Conservation (phyloP, 768 basidiomycete genomes). For the Butyriboletus loyo region DNA sequence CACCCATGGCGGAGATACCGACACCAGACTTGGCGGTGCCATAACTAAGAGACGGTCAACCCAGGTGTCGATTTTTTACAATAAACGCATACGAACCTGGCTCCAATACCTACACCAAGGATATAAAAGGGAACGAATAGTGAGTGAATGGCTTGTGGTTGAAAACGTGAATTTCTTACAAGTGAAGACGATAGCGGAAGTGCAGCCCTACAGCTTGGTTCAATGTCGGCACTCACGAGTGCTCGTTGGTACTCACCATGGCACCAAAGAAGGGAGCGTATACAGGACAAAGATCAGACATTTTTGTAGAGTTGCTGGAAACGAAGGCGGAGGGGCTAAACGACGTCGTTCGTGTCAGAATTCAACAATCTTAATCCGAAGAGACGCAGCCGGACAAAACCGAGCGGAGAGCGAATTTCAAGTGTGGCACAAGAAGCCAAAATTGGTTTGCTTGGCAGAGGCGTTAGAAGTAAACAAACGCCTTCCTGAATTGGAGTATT, state of each 20-base stretch:
- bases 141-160: not conserved
- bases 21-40: slow-evolving; percentile 99
- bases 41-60: slow-evolving; percentile 56
- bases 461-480: slow-evolving; percentile 32
- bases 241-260: slow-evolving; percentile 58
- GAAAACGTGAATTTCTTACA: slow-evolving; percentile 51
- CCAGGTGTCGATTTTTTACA: not conserved
- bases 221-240: slow-evolving; percentile 1
- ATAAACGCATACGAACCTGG: slow-evolving; percentile 53
- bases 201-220: slow-evolving; percentile 69
- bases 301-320: slow-evolving; percentile 23
- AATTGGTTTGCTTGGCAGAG: slow-evolving; percentile 25
- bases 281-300: slow-evolving; percentile 86
- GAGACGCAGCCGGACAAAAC: slow-evolving; percentile 14
- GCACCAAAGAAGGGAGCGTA: slow-evolving; percentile 99
- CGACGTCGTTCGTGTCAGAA: not conserved
- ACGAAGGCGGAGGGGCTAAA: not conserved
- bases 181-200: slow-evolving; percentile 95
- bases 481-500: slow-evolving; percentile 5
- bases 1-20: slow-evolving; percentile 96
- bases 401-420: slow-evolving; percentile 25
- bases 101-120: slow-evolving; percentile 66
- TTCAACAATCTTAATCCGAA: slow-evolving; percentile 8
- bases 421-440: slow-evolving; percentile 4
- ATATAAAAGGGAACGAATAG: not conserved